Base-by-base conservation (phyloP, 257 asterid species). In the Vinca minor region DNA sequence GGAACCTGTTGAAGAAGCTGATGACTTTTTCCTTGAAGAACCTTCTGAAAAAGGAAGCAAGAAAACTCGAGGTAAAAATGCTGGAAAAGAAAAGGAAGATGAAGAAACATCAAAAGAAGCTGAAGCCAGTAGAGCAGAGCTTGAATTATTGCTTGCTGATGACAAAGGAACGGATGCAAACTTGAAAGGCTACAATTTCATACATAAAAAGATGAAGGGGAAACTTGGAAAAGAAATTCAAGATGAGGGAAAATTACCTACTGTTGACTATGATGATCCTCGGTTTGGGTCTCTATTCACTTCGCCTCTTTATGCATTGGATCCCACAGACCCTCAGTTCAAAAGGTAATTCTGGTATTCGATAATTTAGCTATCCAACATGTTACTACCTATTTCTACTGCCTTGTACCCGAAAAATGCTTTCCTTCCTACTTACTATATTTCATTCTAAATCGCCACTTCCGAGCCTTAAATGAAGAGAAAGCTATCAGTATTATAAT, bases 261-360 rank as follows among this genome's bases (percentile, higher is more conserved):
- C 79, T 52, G 73, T 58, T 0, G 86, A 84, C 54, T 77, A 61
- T 76, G 79, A 82, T 45, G 99, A 93, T 84, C 85, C 88, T 18
- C 95, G 97, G 62, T 93, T 93, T 76, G 78, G 91, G 14, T 68
- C 83, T 44, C 46, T 85, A 34, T 80, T 80, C 69, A 84, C 76
- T 52, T 81, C 85, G 13, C 82, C 94, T 2, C 78, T 55, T 70
- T 93, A 74, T 65, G 94, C 96, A 48, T 68, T 83, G 83, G 99
- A 93, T 80, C 97, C 99, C 41, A 89, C 98, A 6, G 98, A 92
- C 74, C 98, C 96, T 64, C 93, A 89, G 52, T 92, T 82, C 78
- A 89, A 92, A 83, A 86, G 98, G 98, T 92, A 79, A 62, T 25
- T 57, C 32, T 48, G 17, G 4, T 1, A 32, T n/a, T 62, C 53